Evolutionary conservation across 805 yeast genomes (phyloP).

Genomic region (Candida berthetii): DNA sequence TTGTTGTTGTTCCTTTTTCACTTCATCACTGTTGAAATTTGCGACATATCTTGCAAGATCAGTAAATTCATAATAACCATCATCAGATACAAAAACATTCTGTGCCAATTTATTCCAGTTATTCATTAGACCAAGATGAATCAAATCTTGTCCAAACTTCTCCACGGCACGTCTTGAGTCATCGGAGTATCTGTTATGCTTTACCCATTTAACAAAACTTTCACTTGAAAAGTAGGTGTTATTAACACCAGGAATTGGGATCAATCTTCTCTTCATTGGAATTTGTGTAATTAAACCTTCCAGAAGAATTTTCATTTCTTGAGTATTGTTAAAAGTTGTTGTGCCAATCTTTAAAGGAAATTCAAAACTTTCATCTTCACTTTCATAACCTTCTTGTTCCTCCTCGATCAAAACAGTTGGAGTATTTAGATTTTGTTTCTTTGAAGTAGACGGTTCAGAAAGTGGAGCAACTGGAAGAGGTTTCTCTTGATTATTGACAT

Average conservation of each 20-base stretch:
- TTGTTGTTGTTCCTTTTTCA: not conserved
- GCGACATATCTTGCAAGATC: conserved; percentile 18
- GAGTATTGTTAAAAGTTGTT: conserved; percentile 5
- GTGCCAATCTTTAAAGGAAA: conserved; percentile 19
- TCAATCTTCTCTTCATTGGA: conserved; percentile 18
- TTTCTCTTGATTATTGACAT: not conserved
- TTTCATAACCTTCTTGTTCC: conserved; percentile 4
- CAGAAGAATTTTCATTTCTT: conserved; percentile 10
- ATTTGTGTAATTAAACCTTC: conserved; percentile 8
- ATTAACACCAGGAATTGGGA: conserved; percentile 23
- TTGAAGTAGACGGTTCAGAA: not conserved
- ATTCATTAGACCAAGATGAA: conserved; percentile 17
- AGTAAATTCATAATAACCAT: conserved; percentile 21
- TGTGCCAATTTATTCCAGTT: conserved; percentile 18
- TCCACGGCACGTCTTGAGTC: conserved; percentile 25
- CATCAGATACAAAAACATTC: conserved; percentile 12
- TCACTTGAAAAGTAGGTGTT: conserved; percentile 23
- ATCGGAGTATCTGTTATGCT: conserved; percentile 11
- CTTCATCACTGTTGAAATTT: conserved; percentile 4
- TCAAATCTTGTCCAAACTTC: conserved; percentile 24
- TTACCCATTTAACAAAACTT: conserved; percentile 18
- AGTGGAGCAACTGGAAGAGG: not conserved
- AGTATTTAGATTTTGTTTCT: not conserved
- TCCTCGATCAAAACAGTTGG: not conserved
- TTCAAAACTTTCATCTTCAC: conserved; percentile 14